Evolutionary conservation across 192 early-diverging fungal genomes (phyloP), one percentile per base, ranked within the genome.

Genomic region (Cladochytrium replicatum): DNA sequence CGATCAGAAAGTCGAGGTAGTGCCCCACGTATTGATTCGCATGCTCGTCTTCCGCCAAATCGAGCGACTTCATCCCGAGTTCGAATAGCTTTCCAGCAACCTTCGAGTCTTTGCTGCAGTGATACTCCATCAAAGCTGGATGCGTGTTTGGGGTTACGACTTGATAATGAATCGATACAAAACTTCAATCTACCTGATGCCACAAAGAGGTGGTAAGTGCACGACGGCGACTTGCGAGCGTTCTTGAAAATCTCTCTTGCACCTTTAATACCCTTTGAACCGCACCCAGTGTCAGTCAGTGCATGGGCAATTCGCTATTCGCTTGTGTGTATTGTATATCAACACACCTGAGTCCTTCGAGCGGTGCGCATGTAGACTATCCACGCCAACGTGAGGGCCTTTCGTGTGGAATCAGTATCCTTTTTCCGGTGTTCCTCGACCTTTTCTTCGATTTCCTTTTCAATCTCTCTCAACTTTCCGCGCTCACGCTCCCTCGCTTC

Each of bases 61-160:
- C 46, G 67, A 89, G 89, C 1, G 57, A 49, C 59, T 93, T 94
- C 47, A 88, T 63, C 19, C 86, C 89, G n/a, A 85, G 54, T 57
- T 89, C 87, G 64, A 97, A 94, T 31, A 97, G 82, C 47, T 85
- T 85, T 27, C 84, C 87, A 0, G 91, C 93, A 45, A 94, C 74
- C 1, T 48, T 59, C 0, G 81, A 60, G 49, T 91, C 85, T 67
- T 93, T 94, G 41, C 77, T 88, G 47, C 83, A 78, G 55, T 93
- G 83, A 60, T 88, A 89, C 64, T 97, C 93, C 87, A 94, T 87
- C 29, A 90, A 54, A 6, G 91, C 93, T 47, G 64, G n/a, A 32
- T 1, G 37, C 43, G 45, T 40, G 6, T 52, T 0, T 0, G 3
- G 25, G 11, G 13, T 11, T 15, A n/a, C n/a, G n/a, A n/a, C n/a